Conservation (phyloP, 495 filamentous ascomycete genomes). For the Penicillium cosmopolitanum region DNA sequence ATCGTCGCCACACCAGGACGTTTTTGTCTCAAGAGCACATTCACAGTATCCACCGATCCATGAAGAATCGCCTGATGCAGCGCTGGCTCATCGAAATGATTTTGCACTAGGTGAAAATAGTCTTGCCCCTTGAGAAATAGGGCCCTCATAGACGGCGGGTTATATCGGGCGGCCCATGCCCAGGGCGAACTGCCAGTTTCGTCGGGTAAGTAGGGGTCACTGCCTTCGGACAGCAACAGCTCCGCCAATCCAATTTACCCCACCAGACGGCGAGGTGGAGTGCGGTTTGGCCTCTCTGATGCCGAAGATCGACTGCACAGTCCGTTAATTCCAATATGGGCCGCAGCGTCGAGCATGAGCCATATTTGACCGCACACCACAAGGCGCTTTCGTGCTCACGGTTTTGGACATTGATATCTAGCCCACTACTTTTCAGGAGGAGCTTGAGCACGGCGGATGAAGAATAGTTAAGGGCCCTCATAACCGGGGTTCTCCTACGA, state of each 20-base stretch:
- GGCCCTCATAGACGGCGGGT: too few relatives aligned
- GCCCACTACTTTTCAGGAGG: background rate
- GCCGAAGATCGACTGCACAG: constrained; percentile 5
- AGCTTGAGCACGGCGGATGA: constrained; percentile 3
- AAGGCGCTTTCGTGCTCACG: constrained; percentile 8
- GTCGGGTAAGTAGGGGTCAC: constrained; percentile 11
- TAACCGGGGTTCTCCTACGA: constrained; percentile 9
- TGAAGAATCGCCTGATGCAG: too few relatives aligned
- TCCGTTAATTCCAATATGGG: constrained; percentile 4
- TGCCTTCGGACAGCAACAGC: constrained; percentile 10
- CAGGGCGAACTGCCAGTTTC: too few relatives aligned
- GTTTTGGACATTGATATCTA: constrained; percentile 16
- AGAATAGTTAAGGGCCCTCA: constrained; percentile 16
- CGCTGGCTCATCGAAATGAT: too few relatives aligned
- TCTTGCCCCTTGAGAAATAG: too few relatives aligned
- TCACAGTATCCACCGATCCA: too few relatives aligned
- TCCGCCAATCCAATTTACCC: constrained; percentile 12
- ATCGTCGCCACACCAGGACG: too few relatives aligned
- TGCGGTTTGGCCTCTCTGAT: constrained; percentile 7
- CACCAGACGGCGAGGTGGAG: constrained; percentile 16
- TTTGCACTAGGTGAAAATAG: too few relatives aligned
- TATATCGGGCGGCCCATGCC: too few relatives aligned
- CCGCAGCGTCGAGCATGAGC: background rate
- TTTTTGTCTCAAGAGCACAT: too few relatives aligned
- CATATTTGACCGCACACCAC: constrained; percentile 17